Percentiles rank a stretch among this genome's conserved stretches.
phyloP scores from a whole-genome alignment of 768 basidiomycete species.

The Pulveroboletus sp. region DNA sequence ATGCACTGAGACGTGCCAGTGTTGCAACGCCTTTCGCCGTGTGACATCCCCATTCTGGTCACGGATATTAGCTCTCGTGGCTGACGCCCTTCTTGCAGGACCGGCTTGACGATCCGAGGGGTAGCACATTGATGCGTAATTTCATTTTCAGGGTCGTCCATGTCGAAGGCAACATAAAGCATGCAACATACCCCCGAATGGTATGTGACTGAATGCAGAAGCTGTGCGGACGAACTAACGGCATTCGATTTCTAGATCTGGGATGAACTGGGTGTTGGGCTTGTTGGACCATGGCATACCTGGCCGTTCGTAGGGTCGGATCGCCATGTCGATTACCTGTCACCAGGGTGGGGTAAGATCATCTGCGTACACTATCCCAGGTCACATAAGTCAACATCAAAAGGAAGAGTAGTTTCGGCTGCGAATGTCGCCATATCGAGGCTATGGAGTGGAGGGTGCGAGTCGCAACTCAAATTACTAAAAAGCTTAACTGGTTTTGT shows the following conservation, averaged over 20 bases:
- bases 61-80: background rate
- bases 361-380: background rate
- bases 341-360: background rate
- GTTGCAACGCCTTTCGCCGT: background rate
- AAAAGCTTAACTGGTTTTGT: constrained; percentile 22
- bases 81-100: background rate
- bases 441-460: constrained; percentile 17
- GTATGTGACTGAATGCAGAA: constrained; percentile 12
- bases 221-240: constrained; percentile 2
- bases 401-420: no score
- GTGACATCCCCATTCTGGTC: background rate
- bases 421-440: constrained; percentile 4
- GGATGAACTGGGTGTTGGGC: constrained; percentile 9
- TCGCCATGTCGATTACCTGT: background rate
- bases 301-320: background rate
- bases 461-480: constrained; percentile 20
- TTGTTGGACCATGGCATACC: background rate
- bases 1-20: background rate
- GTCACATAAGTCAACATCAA: background rate
- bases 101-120: background rate
- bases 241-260: constrained; percentile 7
- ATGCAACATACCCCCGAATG: constrained; percentile 1
- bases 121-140: background rate
- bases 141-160: constrained; percentile 1
- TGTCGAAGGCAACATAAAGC: background rate